Percentiles rank a stretch among this genome's conserved stretches.
Conservation (phyloP, 164 flowering plant species). For the Warburgia ugandensis region DNA sequence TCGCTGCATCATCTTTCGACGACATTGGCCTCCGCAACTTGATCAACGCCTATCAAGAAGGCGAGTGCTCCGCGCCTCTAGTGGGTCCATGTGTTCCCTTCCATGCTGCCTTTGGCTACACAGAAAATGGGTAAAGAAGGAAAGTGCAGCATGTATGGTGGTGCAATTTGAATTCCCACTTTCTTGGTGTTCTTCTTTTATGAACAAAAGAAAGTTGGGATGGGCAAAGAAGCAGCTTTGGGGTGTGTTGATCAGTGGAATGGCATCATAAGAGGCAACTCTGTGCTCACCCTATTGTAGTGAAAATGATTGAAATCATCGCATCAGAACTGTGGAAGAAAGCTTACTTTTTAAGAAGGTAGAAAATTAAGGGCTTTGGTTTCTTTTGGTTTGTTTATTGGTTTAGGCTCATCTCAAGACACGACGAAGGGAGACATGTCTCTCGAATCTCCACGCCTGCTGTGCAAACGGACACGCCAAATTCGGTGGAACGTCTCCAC, state of each 20-base stretch:
- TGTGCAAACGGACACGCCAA: conserved; percentile 6
- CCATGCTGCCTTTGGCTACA: neutral
- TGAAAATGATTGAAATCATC: conserved; percentile 7
- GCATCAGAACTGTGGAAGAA: neutral
- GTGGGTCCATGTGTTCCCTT: conserved; percentile 1
- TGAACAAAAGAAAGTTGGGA: neutral
- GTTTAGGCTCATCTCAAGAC: conserved; percentile 3
- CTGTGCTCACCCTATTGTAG: too few species aligned
- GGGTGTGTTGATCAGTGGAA: conserved; percentile 6
- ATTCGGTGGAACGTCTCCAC: conserved; percentile 6
- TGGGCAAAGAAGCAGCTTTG: neutral
- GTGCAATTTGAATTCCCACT: too few species aligned
- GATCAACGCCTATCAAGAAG: conserved; percentile 1
- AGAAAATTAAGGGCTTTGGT: neutral
- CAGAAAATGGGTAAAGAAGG: neutral
- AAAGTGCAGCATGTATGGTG: too few species aligned
- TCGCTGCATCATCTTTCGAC: neutral
- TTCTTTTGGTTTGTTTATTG: neutral
- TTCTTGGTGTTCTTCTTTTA: too few species aligned
- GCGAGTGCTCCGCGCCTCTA: neutral
- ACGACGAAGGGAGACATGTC: conserved; percentile 3
- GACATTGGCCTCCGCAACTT: neutral
- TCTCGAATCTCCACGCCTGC: neutral
- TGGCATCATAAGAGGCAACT: conserved; percentile 6
- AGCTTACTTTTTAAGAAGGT: neutral